Conservation (phyloP, 2,329 filamentous ascomycete species). For the Fusarium nisikadoi region DNA sequence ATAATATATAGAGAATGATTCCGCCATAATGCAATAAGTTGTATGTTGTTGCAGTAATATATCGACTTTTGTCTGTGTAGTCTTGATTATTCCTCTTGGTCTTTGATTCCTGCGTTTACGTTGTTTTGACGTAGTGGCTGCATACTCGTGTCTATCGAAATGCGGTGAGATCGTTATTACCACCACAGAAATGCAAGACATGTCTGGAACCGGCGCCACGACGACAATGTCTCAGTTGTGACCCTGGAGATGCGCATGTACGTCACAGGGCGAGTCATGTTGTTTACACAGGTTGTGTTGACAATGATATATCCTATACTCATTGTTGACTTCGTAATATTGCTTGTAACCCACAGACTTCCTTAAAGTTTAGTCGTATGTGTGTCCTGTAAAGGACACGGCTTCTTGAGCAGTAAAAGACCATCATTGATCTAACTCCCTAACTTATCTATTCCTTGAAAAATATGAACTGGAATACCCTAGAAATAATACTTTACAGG, state of each 20-base stretch:
- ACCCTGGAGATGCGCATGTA: neutral
- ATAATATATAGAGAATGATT: conserved; percentile 47
- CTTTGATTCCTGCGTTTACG: neutral
- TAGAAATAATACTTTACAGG: neutral
- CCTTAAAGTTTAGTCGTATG: too few relatives aligned
- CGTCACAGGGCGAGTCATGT: neutral
- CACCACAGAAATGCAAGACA: conserved; percentile 11
- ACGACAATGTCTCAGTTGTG: neutral
- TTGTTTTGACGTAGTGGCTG: neutral
- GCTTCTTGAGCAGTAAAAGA: neutral
- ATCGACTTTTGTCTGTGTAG: neutral
- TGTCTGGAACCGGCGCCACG: conserved; percentile 14
- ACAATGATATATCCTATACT: neutral
- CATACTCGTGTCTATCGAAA: neutral
- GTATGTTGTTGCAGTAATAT: conserved; percentile 13
- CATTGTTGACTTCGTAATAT: neutral
- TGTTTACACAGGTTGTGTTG: neutral
- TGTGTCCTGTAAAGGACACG: accelerated
- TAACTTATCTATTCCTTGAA: accelerated
- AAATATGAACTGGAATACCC: neutral
- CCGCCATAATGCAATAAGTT: conserved; percentile 30
- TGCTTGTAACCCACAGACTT: too few relatives aligned
- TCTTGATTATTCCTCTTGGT: neutral
- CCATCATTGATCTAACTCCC: neutral
- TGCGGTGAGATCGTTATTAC: conserved; percentile 8